Percentiles rank a stretch among this genome's conserved stretches.
phyloP scores from a whole-genome alignment of 768 basidiomycete species.

The Coprinopsis marcescibilis region DNA sequence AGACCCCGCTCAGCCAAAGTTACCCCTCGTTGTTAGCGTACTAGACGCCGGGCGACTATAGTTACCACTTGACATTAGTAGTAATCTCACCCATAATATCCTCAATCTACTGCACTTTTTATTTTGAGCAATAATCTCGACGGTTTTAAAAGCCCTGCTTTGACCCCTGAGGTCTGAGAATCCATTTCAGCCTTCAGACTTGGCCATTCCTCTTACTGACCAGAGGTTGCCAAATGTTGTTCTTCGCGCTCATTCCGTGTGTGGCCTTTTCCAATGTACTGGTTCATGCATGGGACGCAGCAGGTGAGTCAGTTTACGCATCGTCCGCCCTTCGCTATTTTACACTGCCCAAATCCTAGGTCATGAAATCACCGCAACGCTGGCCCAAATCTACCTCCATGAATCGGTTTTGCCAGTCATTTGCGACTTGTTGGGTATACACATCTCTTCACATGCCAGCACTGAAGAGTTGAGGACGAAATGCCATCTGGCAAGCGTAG shows the following conservation, averaged over 20 bases:
- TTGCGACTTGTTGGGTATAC: conserved; percentile 62
- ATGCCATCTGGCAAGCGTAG: conserved; percentile 79
- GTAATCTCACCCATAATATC: no score
- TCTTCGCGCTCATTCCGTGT: no score
- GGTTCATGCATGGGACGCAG: not conserved
- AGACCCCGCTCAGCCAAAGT: conserved; percentile 11
- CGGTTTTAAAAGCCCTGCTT: no score
- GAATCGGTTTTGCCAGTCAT: conserved; percentile 61
- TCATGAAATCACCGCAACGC: conserved; percentile 90
- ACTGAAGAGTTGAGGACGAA: conserved; percentile 4
- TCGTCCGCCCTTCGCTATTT: not conserved
- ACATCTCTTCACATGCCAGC: conserved; percentile 19
- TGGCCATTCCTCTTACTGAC: no score
- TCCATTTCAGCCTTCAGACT: no score
- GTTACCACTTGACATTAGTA: no score
- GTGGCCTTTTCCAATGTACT: no score
- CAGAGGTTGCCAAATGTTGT: no score
- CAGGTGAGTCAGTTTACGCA: not conserved
- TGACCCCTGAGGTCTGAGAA: no score
- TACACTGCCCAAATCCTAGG: conserved; percentile 51
- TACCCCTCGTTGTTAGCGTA: conserved; percentile 16
- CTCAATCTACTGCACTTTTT: no score
- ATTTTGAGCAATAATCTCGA: no score
- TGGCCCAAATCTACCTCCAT: conserved; percentile 88
- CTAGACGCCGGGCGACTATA: no score